Evolutionary conservation across 1,284 basidiomycete genomes (phyloP), one percentile per base, ranked within the genome.

Genomic region (Ceratobasidium sp.): DNA sequence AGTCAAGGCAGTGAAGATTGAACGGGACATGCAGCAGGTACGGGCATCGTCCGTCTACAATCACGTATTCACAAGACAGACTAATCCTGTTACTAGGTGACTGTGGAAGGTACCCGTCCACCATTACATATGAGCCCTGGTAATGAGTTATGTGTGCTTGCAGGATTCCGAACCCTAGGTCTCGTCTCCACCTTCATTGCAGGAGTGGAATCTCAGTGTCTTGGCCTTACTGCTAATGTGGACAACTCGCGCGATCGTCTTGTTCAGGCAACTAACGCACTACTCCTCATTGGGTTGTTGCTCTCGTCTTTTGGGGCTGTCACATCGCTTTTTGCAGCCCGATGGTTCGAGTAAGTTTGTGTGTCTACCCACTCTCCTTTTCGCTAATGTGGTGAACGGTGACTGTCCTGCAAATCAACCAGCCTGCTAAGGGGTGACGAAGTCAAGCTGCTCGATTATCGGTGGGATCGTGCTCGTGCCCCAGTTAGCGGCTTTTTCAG

Each of bases 261-360:
- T 14, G 13, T 61, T 27, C 56, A 73, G 29, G 69, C 69, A 5
- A 48, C 43, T 8, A 14, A 37, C 11, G 69, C 69, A 22, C 41
- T 73, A 5, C 49, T 73, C 16, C 34, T 63, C 11, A 54, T 63
- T 19, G 69, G 69, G 5, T n/a, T 73, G 13, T 43, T 63, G 53
- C 27, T 73, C 13, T 73, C 69, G 6, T 37, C 59, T 7, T 63
- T 73, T 54, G 69, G 69, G n/a, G 69, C 69, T 8, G 69, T 59
- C n/a, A 51, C 58, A 1, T 61, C 69, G n/a, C 24, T 73, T 22
- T 58, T 73, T 16, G 43, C 58, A 39, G 69, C 69, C 31, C 58
- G 69, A 22, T 73, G 69, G 69, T 73, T 73, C 24, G 69, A 73
- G 69, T 73, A 34, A 73, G 69, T 29, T 29, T 62, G 13, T 37